Percentiles rank a stretch among this genome's conserved stretches.
phyloP scores from a whole-genome alignment of 805 yeast species.

The Myxozyma lipomycoides region DNA sequence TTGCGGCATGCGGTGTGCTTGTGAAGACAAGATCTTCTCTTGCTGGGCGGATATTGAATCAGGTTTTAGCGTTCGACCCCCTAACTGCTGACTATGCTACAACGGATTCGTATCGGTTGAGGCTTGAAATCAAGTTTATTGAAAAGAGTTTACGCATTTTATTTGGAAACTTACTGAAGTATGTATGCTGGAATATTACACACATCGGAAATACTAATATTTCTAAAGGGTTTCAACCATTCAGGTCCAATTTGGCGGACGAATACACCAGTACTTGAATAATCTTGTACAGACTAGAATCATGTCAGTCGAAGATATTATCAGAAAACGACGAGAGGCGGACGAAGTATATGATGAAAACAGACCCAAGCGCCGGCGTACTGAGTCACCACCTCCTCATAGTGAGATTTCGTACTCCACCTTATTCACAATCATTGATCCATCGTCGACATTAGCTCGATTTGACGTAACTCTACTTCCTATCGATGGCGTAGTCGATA shows the following conservation, averaged over 20 bases:
- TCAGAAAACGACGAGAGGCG: slow-evolving; percentile 34
- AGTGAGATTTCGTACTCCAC: slow-evolving; percentile 46
- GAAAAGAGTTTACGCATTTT: slow-evolving; percentile 51
- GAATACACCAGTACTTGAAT: slow-evolving; percentile 33
- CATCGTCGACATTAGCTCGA: slow-evolving; percentile 55
- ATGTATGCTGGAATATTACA: not conserved
- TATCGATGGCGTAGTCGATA: slow-evolving; percentile 55
- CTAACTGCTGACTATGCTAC: slow-evolving; percentile 22
- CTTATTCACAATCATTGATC: slow-evolving; percentile 62
- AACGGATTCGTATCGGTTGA: slow-evolving; percentile 29
- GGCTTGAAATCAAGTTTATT: slow-evolving; percentile 56
- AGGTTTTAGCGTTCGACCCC: slow-evolving; percentile 56
- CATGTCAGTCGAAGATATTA: slow-evolving; percentile 24
- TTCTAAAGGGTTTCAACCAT: slow-evolving; percentile 16
- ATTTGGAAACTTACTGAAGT: slow-evolving; percentile 28
- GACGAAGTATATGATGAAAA: slow-evolving; percentile 33
- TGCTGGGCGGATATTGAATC: slow-evolving; percentile 51
- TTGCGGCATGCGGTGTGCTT: slow-evolving; percentile 60
- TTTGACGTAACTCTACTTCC: slow-evolving; percentile 72
- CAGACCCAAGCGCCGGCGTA: slow-evolving; percentile 29
- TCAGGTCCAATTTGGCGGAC: slow-evolving; percentile 38
- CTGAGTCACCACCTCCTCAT: slow-evolving; percentile 2
- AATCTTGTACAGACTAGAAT: slow-evolving; percentile 31
- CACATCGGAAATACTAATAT: not conserved
- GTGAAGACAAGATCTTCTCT: slow-evolving; percentile 62